Base-by-base conservation (phyloP, 345 rosid genomes). In the Nephelium lappaceum region DNA sequence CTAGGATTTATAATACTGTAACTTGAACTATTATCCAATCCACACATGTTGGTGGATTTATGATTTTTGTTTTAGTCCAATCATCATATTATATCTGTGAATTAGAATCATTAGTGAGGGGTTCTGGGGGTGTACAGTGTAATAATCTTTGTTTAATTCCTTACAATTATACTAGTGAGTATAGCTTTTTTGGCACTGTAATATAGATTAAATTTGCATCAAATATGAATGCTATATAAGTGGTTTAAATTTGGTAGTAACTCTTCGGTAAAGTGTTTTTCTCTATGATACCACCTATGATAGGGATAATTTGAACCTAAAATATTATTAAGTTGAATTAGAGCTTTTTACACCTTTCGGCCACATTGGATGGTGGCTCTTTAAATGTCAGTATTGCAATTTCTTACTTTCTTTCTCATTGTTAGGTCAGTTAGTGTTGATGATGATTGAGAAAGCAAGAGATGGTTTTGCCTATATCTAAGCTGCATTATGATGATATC, bases 91-190 rank as follows among this genome's bases (percentile, higher is more conserved):
- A 66, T 83, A 81, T 84, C 27, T 80, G 90, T 88, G 91, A 84
- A 81, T 80, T 85, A 86, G 76, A 36, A 74, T 60, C 7, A 60
- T 16, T 80, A 68, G 82, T 62, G 80, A 84, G 72, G 80, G 85
- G 55, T 67, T 69, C 76, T 71, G 80, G 85, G 71, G 87, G 72
- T 83, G 86, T 88, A 84, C 82, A 87, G 86, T 83, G 80, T 67
- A 80, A 86, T 85, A 84, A 78, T 82, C 67, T 76, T 80, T 57
- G 78, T 65, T 61, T 80, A 67, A 81, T 57, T 79, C 41, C 73
- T 73, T 75, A 55, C 78, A 25, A 69, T 18, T 66, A 19, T 69
- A 62, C 11, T 78, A 69, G 51, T 73, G 77, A 72, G 66, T 39
- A 36, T 74, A 81, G 74, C 47, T 49, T 74, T 65, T 57, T 10